Evolutionary conservation across 768 basidiomycete species (phyloP).

Genomic region (Pilatotrama ljubarskyi): DNA sequence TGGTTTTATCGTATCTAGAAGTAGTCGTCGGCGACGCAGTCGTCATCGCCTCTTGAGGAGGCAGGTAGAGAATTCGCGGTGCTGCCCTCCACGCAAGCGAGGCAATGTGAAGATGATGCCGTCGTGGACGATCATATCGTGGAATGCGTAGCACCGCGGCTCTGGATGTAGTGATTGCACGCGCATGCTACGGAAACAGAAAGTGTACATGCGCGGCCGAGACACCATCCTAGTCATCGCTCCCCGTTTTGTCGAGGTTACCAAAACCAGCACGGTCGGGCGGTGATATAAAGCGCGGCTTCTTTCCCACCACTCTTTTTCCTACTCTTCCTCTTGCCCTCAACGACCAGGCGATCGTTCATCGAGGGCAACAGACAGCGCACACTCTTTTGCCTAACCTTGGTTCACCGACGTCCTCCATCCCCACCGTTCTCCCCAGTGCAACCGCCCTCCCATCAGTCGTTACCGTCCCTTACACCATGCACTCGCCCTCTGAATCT

Average conservation of each 20-base stretch:
- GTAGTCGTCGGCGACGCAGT: conserved; percentile 4
- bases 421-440: not conserved
- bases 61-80: not conserved
- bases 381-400: conserved; percentile 15
- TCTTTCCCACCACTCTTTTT: conserved; percentile 6
- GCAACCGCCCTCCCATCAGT: conserved; percentile 5
- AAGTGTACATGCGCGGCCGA: conserved; percentile 7
- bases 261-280: conserved; percentile 12
- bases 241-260: conserved; percentile 16
- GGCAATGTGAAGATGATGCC: not conserved
- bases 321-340: conserved; percentile 16
- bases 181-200: conserved; percentile 7
- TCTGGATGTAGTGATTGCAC: not conserved
- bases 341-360: conserved; percentile 21
- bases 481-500: conserved; percentile 6
- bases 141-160: not conserved
- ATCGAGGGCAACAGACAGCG: conserved; percentile 6
- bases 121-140: not conserved
- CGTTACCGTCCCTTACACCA: conserved; percentile 3
- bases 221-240: conserved; percentile 12
- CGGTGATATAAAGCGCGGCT: conserved; percentile 16
- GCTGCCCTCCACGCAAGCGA: not conserved
- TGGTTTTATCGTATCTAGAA: conserved; percentile 7
- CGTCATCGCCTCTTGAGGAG: not conserved
- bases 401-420: not conserved